These are phyloP conservation scores for Neolentinus lepideus DNA, from an alignment of 1,284 basidiomycete genomes.

Conservation along the genomic window DNA sequence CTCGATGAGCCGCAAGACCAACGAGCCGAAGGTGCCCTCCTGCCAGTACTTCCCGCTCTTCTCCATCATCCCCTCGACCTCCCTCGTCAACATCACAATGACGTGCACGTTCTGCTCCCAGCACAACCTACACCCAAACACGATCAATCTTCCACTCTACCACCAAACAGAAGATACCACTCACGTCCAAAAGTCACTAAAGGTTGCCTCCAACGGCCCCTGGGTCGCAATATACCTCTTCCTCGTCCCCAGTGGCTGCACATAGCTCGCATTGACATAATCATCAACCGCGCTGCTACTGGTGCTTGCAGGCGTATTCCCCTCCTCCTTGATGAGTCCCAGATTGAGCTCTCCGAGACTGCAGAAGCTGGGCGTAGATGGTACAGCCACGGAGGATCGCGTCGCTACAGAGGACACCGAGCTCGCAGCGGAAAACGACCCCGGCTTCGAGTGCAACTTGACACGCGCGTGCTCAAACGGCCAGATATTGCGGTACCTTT, in stretches of 20 bases:
- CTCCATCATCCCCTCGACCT: conserved; percentile 81
- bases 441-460: conserved; percentile 37
- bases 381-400: no score
- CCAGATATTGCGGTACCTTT: conserved; percentile 90
- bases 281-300: conserved; percentile 36
- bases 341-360: conserved; percentile 7
- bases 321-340: conserved; percentile 5
- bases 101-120: conserved; percentile 81
- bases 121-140: conserved; percentile 41
- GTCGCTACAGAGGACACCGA: not conserved
- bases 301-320: conserved; percentile 4
- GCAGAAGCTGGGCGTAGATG: not conserved
- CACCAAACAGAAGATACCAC: conserved; percentile 22
- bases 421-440: conserved; percentile 11
- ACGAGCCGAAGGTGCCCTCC: conserved; percentile 62
- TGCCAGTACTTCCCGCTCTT: conserved; percentile 95
- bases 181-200: conserved; percentile 93
- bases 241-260: conserved; percentile 77
- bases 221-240: conserved; percentile 94
- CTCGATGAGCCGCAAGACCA: conserved; percentile 60
- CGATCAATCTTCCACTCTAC: not conserved
- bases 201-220: conserved; percentile 88
- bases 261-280: conserved; percentile 91
- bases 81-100: conserved; percentile 87
- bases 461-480: conserved; percentile 93